Evolutionary conservation across 2,329 filamentous ascomycete species (phyloP), one percentile per base, ranked within the genome.

Genomic region (Trichoderma polysporum): DNA sequence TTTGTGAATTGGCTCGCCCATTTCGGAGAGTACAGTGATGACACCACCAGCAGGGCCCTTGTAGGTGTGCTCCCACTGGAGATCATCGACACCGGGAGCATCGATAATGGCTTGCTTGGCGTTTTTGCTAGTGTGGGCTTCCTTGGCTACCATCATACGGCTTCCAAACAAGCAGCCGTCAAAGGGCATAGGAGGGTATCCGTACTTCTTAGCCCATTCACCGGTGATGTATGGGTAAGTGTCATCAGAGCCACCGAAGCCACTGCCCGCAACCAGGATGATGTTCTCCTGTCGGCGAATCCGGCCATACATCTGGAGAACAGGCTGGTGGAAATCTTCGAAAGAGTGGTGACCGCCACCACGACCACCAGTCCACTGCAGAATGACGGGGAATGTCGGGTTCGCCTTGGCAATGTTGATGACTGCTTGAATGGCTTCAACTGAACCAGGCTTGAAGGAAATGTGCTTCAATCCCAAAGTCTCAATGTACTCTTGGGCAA

Each of bases 1-100:
- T 84, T 99, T 99, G 84, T 99, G 95, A 69, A 99, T 99, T 6
- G 95, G 96, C 84, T 99, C 95, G 53, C 95, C 96, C 96, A 99
- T 99, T 81, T 99, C 95, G 1, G 95, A 99, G 70, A 93, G 89
- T 57, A 99, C 95, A 31, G 95, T 99, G 74, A 99, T 94, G 70
- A 99, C 89, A 77, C 95, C 95, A 74, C 95, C 95, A 66, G 94
- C 91, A 29, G 93, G 86, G 19, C 92, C 92, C 82, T 94, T 93
- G 84, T 97, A 97, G 5, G 93, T 96, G 81, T 94, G 90, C 80
- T 97, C 93, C 94, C 94, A 97, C 71, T 94, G 86, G 69, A 78
- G 79, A 75, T 97, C 93, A 59, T 91, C 90, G 39, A 97, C 84
- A 77, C 94, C 94, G 68, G 89, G 87, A 4, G 94, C 93, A 69